These are phyloP conservation scores for Penicillium verhagenii DNA, from an alignment of 495 filamentous ascomycete species.

Conservation along the genomic window DNA sequence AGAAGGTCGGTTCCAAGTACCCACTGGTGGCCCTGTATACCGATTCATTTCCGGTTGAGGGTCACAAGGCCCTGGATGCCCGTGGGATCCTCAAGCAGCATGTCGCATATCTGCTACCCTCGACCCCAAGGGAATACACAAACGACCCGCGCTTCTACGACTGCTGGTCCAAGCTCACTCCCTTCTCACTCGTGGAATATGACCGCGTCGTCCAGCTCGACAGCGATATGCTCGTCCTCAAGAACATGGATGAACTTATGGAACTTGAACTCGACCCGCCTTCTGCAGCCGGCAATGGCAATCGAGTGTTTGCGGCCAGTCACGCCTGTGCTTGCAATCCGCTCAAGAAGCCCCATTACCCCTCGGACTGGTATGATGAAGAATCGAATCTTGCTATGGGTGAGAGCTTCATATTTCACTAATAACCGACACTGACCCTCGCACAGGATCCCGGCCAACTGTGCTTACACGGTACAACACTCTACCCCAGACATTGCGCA, in stretches of 20 bases:
- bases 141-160: constrained; percentile 77
- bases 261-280: constrained; percentile 63
- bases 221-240: constrained; percentile 74
- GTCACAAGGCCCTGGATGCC: constrained; percentile 59
- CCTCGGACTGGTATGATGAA: constrained; percentile 58
- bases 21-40: constrained; percentile 79
- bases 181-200: constrained; percentile 69
- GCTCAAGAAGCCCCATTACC: constrained; percentile 71
- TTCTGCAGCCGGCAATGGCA: constrained; percentile 46
- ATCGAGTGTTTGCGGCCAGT: constrained; percentile 66
- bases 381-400: neutral
- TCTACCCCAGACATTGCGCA: constrained; percentile 56
- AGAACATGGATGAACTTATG: constrained; percentile 88
- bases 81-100: constrained; percentile 62
- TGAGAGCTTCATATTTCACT: neutral
- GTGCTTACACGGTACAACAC: constrained; percentile 74
- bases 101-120: constrained; percentile 63
- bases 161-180: constrained; percentile 80
- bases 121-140: constrained; percentile 49
- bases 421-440: neutral
- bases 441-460: constrained; percentile 63
- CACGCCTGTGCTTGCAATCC: constrained; percentile 87
- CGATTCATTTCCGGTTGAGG: constrained; percentile 60
- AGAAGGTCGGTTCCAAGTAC: constrained; percentile 55
- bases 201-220: constrained; percentile 76